phyloP scores from a whole-genome alignment of 2,329 filamentous ascomycete species.

The Talaromyces sp. region DNA sequence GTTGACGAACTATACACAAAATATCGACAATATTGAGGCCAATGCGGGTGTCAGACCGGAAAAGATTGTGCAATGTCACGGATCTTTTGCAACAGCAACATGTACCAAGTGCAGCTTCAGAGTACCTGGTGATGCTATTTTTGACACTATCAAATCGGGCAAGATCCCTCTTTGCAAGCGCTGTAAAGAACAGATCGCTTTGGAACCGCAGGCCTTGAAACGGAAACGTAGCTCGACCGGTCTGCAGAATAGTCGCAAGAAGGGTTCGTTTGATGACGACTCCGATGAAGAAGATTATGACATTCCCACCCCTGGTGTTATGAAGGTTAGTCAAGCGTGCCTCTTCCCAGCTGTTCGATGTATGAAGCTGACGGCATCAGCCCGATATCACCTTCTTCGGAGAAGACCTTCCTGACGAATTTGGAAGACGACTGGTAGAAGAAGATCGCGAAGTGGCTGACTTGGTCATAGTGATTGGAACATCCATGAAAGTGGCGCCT shows the following conservation, averaged over 20 bases:
- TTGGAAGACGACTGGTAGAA: conserved; percentile 73
- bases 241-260: conserved; percentile 48
- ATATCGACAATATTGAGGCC: conserved; percentile 93
- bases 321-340: conserved; percentile 53
- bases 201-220: conserved; percentile 46
- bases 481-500: conserved; percentile 89
- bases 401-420: conserved; percentile 78
- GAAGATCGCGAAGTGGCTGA: conserved; percentile 77
- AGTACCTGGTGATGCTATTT: conserved; percentile 71
- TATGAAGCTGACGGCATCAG: conserved; percentile 25
- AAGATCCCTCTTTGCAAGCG: conserved; percentile 70
- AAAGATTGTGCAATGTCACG: conserved; percentile 92
- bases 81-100: conserved; percentile 86
- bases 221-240: conserved; percentile 50
- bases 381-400: conserved; percentile 98
- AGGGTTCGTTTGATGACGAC: conserved; percentile 51
- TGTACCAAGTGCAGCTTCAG: conserved; percentile 76
- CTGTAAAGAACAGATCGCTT: conserved; percentile 57
- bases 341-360: background rate
- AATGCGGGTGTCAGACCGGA: conserved; percentile 74
- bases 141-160: conserved; percentile 69
- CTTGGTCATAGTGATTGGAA: conserved; percentile 92
- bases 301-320: conserved; percentile 67
- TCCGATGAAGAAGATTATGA: conserved; percentile 58
- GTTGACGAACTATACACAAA: conserved; percentile 96